Evolutionary conservation across 768 basidiomycete species (phyloP).

Genomic region (Infundibulicybe gibba): DNA sequence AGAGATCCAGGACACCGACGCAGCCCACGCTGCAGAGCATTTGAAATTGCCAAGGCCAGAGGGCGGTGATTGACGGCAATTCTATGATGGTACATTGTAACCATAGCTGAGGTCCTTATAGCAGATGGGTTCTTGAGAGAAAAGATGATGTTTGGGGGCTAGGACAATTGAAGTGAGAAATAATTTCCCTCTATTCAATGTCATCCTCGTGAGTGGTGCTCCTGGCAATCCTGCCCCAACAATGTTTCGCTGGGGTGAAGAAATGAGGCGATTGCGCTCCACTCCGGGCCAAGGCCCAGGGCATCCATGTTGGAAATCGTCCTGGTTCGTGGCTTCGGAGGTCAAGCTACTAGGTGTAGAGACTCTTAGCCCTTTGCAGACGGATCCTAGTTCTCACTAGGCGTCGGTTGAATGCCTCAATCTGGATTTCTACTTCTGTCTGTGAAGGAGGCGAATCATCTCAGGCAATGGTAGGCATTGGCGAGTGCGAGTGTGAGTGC

Average conservation of each 20-base stretch:
- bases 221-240: too few species aligned
- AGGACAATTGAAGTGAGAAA: too few species aligned
- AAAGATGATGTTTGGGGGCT: too few species aligned
- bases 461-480: constrained; percentile 6
- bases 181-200: too few species aligned
- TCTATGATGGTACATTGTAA: too few species aligned
- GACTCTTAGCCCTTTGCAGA: constrained; percentile 48
- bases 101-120: too few species aligned
- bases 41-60: too few species aligned
- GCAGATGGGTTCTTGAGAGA: too few species aligned
- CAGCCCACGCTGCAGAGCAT: too few species aligned
- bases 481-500: constrained; percentile 5
- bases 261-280: constrained; percentile 23
- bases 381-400: constrained; percentile 25
- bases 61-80: too few species aligned
- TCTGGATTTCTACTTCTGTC: constrained; percentile 43
- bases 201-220: too few species aligned
- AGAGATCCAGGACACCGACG: too few species aligned
- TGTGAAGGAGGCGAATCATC: constrained; percentile 14
- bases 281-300: constrained; percentile 49
- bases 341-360: constrained; percentile 49
- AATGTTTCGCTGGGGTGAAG: neutral
- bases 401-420: constrained; percentile 42
- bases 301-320: constrained; percentile 63
- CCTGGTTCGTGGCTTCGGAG: constrained; percentile 25